Evolutionary conservation across 2,329 filamentous ascomycete genomes (phyloP).

Genomic region (Elsinoe necatrix): DNA sequence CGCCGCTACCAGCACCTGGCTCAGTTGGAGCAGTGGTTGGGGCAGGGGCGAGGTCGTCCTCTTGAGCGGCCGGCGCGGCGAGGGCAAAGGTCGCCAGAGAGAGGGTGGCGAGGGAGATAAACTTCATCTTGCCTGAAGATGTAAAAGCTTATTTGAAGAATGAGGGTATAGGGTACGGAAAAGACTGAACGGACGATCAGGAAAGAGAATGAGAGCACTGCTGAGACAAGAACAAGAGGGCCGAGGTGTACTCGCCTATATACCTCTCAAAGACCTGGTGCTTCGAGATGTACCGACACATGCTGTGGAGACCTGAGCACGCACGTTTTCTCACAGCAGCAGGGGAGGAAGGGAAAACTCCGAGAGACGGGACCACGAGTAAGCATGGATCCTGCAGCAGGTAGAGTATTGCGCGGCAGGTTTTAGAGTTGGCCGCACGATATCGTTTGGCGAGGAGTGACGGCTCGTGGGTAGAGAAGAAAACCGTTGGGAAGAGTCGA

Average conservation of each 20-base stretch:
- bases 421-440: not conserved
- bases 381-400: constrained; percentile 5
- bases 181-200: constrained; percentile 1
- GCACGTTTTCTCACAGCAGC: constrained; percentile 8
- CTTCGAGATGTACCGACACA: not conserved
- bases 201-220: constrained; percentile 12
- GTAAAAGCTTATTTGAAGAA: not conserved
- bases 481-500: constrained; percentile 7
- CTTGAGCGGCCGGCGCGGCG: constrained; percentile 8
- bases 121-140: constrained; percentile 15
- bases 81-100: constrained; percentile 5
- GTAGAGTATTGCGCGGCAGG: constrained; percentile 11
- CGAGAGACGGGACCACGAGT: not conserved
- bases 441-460: not conserved
- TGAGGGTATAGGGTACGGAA: not conserved
- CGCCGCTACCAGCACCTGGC: not conserved
- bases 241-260: constrained; percentile 2
- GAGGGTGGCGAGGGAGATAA: constrained; percentile 8
- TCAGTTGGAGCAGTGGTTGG: not conserved
- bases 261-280: not conserved
- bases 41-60: constrained; percentile 1
- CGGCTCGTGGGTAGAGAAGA: not conserved
- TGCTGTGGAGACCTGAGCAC: not conserved
- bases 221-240: constrained; percentile 1
- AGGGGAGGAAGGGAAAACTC: constrained; percentile 2